phyloP scores from a whole-genome alignment of 1,284 basidiomycete species.

The Naganishia liquefaciens region DNA sequence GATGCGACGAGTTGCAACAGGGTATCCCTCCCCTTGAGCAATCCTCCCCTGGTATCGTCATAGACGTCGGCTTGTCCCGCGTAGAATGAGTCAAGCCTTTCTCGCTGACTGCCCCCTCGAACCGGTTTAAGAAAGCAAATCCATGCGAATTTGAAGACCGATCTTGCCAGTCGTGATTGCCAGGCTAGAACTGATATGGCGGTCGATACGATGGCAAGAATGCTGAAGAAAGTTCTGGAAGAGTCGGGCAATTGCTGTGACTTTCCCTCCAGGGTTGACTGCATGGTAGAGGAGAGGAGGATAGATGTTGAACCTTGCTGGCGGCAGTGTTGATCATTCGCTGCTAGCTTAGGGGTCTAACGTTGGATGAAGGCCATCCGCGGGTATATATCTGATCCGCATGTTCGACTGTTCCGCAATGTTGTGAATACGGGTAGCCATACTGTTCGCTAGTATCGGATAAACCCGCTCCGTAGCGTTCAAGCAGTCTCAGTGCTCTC shows the following conservation, averaged over 20 bases:
- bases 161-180: slow-evolving; percentile 12
- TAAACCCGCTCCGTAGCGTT: no score
- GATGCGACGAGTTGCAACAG: slow-evolving; percentile 70
- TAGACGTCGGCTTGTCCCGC: slow-evolving; percentile 70
- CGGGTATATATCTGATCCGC: no score
- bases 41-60: slow-evolving; percentile 63
- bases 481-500: no score
- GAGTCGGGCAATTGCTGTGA: no score
- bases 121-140: slow-evolving; percentile 57
- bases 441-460: no score
- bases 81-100: slow-evolving; percentile 61
- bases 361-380: no score
- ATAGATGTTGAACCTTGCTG: no score
- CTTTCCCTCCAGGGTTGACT: not conserved
- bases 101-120: slow-evolving; percentile 45
- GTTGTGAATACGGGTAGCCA: no score
- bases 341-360: no score
- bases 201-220: slow-evolving; percentile 10
- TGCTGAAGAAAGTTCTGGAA: not conserved
- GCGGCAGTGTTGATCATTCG: no score
- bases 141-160: slow-evolving; percentile 46
- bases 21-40: slow-evolving; percentile 69
- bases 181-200: slow-evolving; percentile 5
- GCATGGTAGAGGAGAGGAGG: not conserved
- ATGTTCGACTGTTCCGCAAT: no score